Conservation (phyloP, 75 land plant genomes). For the Cunninghamia lanceolata region DNA sequence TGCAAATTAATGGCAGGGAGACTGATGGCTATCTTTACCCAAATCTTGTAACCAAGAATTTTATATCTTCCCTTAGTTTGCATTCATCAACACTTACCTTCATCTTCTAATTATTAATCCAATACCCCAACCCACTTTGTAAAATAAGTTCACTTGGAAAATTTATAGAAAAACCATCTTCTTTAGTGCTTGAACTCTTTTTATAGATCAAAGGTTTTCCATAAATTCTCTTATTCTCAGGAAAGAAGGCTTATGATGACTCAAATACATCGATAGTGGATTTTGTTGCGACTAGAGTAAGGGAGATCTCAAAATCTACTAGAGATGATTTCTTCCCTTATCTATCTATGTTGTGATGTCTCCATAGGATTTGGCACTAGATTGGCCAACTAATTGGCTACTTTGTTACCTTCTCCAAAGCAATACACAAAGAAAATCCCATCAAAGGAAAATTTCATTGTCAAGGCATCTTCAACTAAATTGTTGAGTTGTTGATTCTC, state of each 20-base stretch:
- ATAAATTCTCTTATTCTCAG: constrained; percentile 12
- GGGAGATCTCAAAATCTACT: constrained; percentile 25
- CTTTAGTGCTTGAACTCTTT: background rate
- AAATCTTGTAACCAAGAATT: background rate
- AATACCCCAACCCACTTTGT: too few relatives aligned
- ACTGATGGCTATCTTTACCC: background rate
- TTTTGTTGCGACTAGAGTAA: constrained; percentile 9
- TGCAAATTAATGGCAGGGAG: too few relatives aligned
- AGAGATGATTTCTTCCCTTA: background rate
- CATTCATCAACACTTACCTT: constrained; percentile 9
- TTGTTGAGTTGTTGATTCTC: too few relatives aligned
- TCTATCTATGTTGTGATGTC: too few relatives aligned
- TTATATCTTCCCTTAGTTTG: constrained; percentile 2
- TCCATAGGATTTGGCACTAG: too few relatives aligned
- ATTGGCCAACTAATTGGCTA: too few relatives aligned
- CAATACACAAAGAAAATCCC: too few relatives aligned
- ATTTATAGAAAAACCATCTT: too few relatives aligned
- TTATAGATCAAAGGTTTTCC: background rate
- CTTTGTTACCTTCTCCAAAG: too few relatives aligned
- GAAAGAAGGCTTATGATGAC: constrained; percentile 25
- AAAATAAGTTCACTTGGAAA: background rate
- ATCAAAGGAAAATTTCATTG: too few relatives aligned
- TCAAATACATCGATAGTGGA: constrained; percentile 19
- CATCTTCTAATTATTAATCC: background rate
- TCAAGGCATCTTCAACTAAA: too few relatives aligned